Base-by-base conservation (phyloP, 2,329 filamentous ascomycete genomes). In the Cryoendolithus antarcticus region DNA sequence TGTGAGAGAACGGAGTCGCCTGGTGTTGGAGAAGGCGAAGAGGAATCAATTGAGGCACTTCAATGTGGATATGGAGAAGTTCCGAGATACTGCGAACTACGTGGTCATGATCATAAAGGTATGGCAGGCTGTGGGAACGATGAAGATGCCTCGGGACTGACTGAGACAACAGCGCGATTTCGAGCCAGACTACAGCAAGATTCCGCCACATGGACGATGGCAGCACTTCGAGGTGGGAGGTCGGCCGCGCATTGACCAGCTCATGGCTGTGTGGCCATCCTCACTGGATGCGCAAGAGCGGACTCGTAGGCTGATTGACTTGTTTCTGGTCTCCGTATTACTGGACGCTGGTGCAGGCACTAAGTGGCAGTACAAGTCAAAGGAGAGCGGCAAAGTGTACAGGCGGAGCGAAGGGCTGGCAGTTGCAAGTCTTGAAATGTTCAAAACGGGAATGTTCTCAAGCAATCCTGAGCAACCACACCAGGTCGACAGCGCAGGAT, bases 81-180 rank as follows among this genome's bases (percentile, higher is more conserved):
- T 94, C 59, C 63, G 71, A 34, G 82, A 89, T 48, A 89, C 89
- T 1, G 85, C 88, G 9, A 74, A 74, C 33, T 94, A 93, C 58
- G 82, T 94, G 7, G 80, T 89, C n/a, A 80, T 82, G 31, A 89
- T 95, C 47, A 93, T 95, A 67, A 94, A 93, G 81, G 86, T 88
- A 66, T 27, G 5, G 24, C 7, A 6, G 5, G 24, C 24, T 12
- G 4, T 8, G 5, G 24, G 5, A 27, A 27, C 6, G 24, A 27
- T 27, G 6, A 27, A 8, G 24, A 27, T 27, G 24, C 7, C 24
- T 27, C 7, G 24, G 9, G 19, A 37, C 32, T 30, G 30, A 39
- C 21, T 43, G 35, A 40, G 28, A 19, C 11, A 44, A 44, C 55
- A 82, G 79, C 70, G 80, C 62, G 80, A 84, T 59, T 82, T 77